Evolutionary conservation across 768 basidiomycete species (phyloP), one percentile per base, ranked within the genome.

Genomic region (Gautieria morchelliformis): DNA sequence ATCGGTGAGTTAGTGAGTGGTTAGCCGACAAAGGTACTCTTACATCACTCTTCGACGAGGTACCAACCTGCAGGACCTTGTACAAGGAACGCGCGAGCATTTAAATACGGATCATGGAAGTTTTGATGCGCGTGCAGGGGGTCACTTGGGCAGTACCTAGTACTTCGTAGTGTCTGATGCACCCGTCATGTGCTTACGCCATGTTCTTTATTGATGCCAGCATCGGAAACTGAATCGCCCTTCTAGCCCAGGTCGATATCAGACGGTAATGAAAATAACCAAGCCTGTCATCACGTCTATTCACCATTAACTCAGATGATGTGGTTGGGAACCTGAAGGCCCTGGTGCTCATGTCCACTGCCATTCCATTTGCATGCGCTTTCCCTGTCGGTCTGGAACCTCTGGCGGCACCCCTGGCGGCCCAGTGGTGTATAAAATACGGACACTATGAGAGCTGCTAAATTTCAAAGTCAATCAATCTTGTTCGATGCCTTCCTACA

Each of bases 271-370:
- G 41, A 15, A 9, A 6, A 40, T 19, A 19, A 40, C 4, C 41
- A 42, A 19, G 45, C 53, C 53, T 46, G 53, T 55, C 53, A 55
- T 20, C 11, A 14, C 7, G 33, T 42, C n/a, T n/a, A n/a, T n/a
- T n/a, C n/a, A n/a, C n/a, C n/a, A n/a, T 42, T 55, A 55, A 40
- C 53, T 55, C 53, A 19, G 41, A 55, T 40, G 24, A 55, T 33
- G 32, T 55, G 22, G 20, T 44, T 10, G 41, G 53, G 15, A 30
- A 32, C 20, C 14, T 19, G 27, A 41, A 27, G 15, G 42, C 53
- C 53, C 53, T 55, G 4, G 35, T 35, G 9, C 32, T 46, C 30
- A n/a, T n/a, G n/a, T n/a, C n/a, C n/a, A n/a, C 41, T 27, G 11
- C n/a, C n/a, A n/a, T n/a, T 30, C 33, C 20, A 40, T 46, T 46